Percentiles rank a stretch among this genome's conserved stretches.
Evolutionary conservation across 164 flowering plant species (phyloP).

Genomic region (Taxillus chinensis): DNA sequence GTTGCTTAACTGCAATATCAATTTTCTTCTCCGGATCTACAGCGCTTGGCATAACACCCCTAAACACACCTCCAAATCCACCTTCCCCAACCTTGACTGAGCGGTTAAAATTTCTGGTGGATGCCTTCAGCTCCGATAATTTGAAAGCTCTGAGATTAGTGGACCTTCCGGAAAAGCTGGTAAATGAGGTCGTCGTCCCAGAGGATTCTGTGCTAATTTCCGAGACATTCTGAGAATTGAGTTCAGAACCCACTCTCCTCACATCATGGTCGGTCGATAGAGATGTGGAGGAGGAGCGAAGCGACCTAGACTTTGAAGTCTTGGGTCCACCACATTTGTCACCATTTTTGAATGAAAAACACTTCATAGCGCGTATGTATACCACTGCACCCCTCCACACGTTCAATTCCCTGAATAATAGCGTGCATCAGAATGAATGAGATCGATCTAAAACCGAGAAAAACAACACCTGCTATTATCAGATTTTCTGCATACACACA

Average conservation of each 20-base stretch:
- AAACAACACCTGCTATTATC: no score
- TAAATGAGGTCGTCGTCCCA: constrained; percentile 20
- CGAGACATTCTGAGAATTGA: constrained; percentile 26
- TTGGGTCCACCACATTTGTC: constrained; percentile 6
- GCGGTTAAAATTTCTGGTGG: constrained; percentile 49
- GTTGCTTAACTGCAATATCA: constrained; percentile 47
- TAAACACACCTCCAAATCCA: constrained; percentile 55
- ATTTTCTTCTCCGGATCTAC: constrained; percentile 26
- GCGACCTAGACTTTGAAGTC: background rate
- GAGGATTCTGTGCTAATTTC: constrained; percentile 31
- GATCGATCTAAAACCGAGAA: no score
- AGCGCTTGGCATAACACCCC: constrained; percentile 21
- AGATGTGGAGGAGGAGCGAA: background rate
- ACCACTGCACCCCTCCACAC: background rate
- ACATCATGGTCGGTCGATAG: constrained; percentile 4
- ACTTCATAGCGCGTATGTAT: constrained; percentile 21
- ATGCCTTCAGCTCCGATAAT: constrained; percentile 35
- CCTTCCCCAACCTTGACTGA: constrained; percentile 59
- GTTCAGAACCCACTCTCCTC: constrained; percentile 27
- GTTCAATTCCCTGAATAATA: background rate
- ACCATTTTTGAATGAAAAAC: constrained; percentile 16
- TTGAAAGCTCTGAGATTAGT: constrained; percentile 34
- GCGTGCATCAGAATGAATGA: constrained; percentile 10
- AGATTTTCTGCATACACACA: no score
- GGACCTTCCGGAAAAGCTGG: constrained; percentile 24